Conservation (phyloP, 768 basidiomycete species). For the Leucogyrophana mollusca region DNA sequence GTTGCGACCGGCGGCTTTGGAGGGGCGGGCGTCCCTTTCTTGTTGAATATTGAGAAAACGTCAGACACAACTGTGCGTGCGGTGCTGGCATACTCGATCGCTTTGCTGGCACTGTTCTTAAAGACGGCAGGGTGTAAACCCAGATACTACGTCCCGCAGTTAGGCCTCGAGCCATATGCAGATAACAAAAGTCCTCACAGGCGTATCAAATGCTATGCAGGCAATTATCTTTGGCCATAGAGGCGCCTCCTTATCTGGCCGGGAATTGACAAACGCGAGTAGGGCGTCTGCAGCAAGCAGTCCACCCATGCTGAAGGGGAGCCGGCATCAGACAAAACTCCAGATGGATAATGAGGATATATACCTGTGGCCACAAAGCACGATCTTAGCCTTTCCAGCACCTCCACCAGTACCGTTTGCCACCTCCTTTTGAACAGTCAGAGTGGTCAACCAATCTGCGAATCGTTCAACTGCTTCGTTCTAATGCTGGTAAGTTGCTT, state of each 20-base stretch:
- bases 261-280: constrained; percentile 64
- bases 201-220: constrained; percentile 87
- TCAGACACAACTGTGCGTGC: constrained; percentile 66
- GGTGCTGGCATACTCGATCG: constrained; percentile 62
- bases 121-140: constrained; percentile 85
- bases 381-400: constrained; percentile 68
- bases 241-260: constrained; percentile 62
- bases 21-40: constrained; percentile 37
- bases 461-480: constrained; percentile 80
- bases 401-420: constrained; percentile 75
- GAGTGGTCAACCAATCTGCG: constrained; percentile 89
- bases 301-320: constrained; percentile 86
- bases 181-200: constrained; percentile 49
- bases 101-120: constrained; percentile 80
- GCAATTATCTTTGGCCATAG: constrained; percentile 90
- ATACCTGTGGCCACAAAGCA: constrained; percentile 88
- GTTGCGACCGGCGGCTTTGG: constrained; percentile 28
- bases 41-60: constrained; percentile 53
- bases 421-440: constrained; percentile 84
- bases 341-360: too few species aligned
- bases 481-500: constrained; percentile 35
- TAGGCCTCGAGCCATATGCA: not conserved
- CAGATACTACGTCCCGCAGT: constrained; percentile 56
- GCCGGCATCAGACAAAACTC: too few species aligned
- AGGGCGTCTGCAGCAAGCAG: constrained; percentile 84